A percentile compares a stretch with the other conserved stretches of the same genome.
Conservation (phyloP, 306 rosid species). For the Vicia villosa region DNA sequence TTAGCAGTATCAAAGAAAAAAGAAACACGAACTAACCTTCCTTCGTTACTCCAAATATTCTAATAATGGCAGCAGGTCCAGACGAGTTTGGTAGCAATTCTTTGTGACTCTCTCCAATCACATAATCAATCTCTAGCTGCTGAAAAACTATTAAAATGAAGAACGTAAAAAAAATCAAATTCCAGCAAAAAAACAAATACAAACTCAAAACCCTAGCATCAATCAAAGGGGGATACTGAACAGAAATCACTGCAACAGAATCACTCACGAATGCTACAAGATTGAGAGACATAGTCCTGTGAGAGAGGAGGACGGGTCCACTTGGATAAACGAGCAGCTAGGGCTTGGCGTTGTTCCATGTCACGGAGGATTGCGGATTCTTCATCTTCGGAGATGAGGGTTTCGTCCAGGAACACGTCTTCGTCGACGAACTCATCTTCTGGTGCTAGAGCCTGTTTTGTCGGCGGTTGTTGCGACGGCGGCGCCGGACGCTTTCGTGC, state of each 20-base stretch:
- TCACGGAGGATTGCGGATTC: conserved; percentile 83
- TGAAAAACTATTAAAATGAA: conserved; percentile 63
- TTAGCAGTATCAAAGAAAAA: neutral
- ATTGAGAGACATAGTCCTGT: conserved; percentile 51
- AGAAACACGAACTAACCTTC: conserved; percentile 61
- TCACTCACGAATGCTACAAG: conserved; percentile 63
- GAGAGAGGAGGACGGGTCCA: conserved; percentile 87
- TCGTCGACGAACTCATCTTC: conserved; percentile 94
- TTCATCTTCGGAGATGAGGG: conserved; percentile 68
- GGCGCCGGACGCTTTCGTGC: conserved; percentile 63
- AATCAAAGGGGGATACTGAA: neutral
- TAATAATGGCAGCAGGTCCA: conserved; percentile 84
- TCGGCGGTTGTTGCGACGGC: conserved; percentile 47
- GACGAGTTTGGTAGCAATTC: conserved; percentile 68
- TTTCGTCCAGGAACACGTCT: conserved; percentile 79
- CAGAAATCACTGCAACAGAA: neutral
- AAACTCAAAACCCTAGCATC: conserved; percentile 46
- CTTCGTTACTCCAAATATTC: conserved; percentile 89
- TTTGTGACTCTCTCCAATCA: conserved; percentile 70
- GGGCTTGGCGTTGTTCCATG: conserved; percentile 73
- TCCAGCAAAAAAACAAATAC: conserved; percentile 1
- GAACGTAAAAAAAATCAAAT: neutral
- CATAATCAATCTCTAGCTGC: conserved; percentile 92
- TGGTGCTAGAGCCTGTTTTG: conserved; percentile 54
- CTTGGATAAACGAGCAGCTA: conserved; percentile 66